Evolutionary conservation across 306 rosid species (phyloP).

Genomic region (Lupinus albus): DNA sequence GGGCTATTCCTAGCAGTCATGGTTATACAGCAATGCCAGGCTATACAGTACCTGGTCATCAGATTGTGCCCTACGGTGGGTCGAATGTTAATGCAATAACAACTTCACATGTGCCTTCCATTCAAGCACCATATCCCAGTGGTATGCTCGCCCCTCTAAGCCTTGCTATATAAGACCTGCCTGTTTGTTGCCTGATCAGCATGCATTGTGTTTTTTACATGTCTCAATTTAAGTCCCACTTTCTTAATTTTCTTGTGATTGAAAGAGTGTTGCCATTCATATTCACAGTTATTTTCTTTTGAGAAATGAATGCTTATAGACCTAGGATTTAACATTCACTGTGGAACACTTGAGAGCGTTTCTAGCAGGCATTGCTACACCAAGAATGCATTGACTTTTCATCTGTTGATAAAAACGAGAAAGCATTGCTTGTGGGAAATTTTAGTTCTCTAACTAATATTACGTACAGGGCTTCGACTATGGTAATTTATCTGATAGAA

Average conservation of each 20-base stretch:
- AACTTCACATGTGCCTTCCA: slow-evolving; percentile 72
- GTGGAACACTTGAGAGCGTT: not conserved
- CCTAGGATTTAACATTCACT: not conserved
- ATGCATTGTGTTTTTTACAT: slow-evolving; percentile 19
- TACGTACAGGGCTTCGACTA: slow-evolving; percentile 5
- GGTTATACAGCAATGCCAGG: slow-evolving; percentile 76
- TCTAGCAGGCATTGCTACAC: slow-evolving; percentile 8
- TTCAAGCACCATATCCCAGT: slow-evolving; percentile 81
- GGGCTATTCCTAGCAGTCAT: slow-evolving; percentile 74
- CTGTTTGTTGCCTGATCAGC: slow-evolving; percentile 27
- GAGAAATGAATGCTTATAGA: slow-evolving; percentile 1
- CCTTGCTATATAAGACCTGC: slow-evolving; percentile 13
- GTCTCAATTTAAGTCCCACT: slow-evolving; percentile 8
- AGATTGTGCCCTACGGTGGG: slow-evolving; percentile 79
- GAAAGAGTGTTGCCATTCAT: not conserved
- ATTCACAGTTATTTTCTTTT: slow-evolving; percentile 3
- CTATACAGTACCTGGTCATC: slow-evolving; percentile 80
- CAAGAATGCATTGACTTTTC: slow-evolving; percentile 6
- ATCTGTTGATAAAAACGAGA: slow-evolving; percentile 14
- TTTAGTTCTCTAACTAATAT: slow-evolving; percentile 2
- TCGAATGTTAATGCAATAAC: slow-evolving; percentile 73
- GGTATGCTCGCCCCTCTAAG: slow-evolving; percentile 52
- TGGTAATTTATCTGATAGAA: not conserved
- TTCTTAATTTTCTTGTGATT: not conserved
- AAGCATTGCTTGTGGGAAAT: slow-evolving; percentile 8